phyloP scores from a whole-genome alignment of 1,139 yeast species.

The Tardiomyces depauwii region DNA sequence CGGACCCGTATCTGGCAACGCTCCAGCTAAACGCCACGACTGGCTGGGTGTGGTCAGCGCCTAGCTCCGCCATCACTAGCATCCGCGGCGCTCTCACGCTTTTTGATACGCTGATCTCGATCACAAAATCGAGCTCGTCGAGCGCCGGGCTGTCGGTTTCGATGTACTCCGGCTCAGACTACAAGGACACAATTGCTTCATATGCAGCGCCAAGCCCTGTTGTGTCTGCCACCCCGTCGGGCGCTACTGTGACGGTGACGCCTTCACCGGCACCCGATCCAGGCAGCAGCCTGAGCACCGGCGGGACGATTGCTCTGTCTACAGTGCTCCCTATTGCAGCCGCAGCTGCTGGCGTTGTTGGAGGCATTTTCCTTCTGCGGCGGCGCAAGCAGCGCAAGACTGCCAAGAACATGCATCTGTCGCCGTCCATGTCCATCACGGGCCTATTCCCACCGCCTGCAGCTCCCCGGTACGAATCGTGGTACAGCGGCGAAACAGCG shows the following conservation, averaged over 20 bases:
- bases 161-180: not conserved
- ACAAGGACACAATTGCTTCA: not conserved
- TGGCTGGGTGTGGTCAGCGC: slow-evolving; percentile 36
- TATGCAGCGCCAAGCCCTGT: not conserved
- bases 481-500: not conserved
- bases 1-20: slow-evolving; percentile 33
- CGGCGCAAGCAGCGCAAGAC: not conserved
- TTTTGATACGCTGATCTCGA: slow-evolving; percentile 28
- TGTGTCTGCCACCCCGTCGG: not conserved
- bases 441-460: not conserved
- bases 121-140: not conserved
- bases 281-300: not conserved
- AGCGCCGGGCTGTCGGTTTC: not conserved
- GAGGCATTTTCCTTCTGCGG: not conserved
- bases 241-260: not conserved
- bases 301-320: not conserved
- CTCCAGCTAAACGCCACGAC: slow-evolving; percentile 26
- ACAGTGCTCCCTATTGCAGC: not conserved
- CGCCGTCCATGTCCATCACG: not conserved
- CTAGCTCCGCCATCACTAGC: slow-evolving; percentile 7
- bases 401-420: not conserved
- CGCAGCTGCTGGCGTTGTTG: not conserved
- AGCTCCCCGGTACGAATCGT: slow-evolving; percentile 1
- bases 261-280: not conserved
- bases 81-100: slow-evolving; percentile 30